These are phyloP conservation scores for Ceratobasidium sp. DNA, from an alignment of 1,284 basidiomycete genomes.

Conservation along the genomic window DNA sequence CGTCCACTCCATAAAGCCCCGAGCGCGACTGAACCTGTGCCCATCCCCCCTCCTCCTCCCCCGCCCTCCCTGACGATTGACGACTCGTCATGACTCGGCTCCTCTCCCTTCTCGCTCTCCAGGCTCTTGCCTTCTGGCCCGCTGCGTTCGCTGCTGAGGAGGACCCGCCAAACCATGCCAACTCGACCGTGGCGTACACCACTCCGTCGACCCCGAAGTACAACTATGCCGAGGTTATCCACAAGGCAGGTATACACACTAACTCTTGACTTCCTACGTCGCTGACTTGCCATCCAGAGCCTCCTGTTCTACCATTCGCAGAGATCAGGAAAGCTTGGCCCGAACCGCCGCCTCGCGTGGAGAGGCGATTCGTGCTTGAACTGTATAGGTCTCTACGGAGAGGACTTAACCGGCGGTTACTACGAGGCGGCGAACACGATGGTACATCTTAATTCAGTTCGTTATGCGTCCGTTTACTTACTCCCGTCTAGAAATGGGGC, in stretches of 20 bases:
- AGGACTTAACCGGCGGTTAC: slow-evolving; percentile 48
- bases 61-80: no score
- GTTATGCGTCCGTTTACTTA: not conserved
- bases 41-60: not conserved
- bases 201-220: slow-evolving; percentile 45
- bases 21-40: not conserved
- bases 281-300: slow-evolving; percentile 11
- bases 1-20: slow-evolving; percentile 26
- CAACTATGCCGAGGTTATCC: slow-evolving; percentile 49
- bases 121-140: slow-evolving; percentile 16
- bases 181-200: slow-evolving; percentile 46
- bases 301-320: slow-evolving; percentile 49
- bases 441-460: slow-evolving; percentile 20
- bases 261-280: not conserved
- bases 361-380: slow-evolving; percentile 47
- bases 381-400: slow-evolving; percentile 45
- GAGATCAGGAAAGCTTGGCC: slow-evolving; percentile 46
- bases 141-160: slow-evolving; percentile 10
- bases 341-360: slow-evolving; percentile 48
- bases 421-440: slow-evolving; percentile 50
- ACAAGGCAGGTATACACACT: slow-evolving; percentile 29
- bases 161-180: slow-evolving; percentile 48
- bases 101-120: not conserved
- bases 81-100: not conserved
- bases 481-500: slow-evolving; percentile 46